Evolutionary conservation across 192 early-diverging fungal species (phyloP).

Genomic region (Rhizophagus prolifer): DNA sequence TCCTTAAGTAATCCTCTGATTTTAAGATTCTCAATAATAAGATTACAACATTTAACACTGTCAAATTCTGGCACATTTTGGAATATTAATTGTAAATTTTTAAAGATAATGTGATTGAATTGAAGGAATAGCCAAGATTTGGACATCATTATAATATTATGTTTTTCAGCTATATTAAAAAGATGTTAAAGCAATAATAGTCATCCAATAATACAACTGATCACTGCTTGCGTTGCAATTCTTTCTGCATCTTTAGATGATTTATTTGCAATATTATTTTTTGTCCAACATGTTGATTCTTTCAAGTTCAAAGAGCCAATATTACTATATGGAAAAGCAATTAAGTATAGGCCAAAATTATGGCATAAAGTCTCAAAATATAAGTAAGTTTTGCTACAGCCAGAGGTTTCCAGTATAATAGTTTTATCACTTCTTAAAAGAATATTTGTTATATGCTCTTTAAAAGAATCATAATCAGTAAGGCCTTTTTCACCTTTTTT

Average conservation of each 20-base stretch:
- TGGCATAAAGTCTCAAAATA: background rate
- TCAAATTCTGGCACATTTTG: background rate
- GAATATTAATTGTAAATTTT: background rate
- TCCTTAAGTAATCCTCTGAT: background rate
- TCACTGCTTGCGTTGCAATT: background rate
- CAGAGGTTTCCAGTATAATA: background rate
- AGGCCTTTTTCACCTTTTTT: background rate
- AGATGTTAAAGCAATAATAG: background rate
- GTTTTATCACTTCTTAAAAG: background rate
- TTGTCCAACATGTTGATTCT: background rate
- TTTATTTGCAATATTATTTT: background rate
- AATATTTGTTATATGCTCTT: background rate
- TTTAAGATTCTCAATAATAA: background rate
- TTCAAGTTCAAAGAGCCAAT: background rate
- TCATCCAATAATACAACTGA: background rate
- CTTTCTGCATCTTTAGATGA: background rate
- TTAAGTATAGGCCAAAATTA: background rate
- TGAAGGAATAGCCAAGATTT: background rate
- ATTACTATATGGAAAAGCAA: background rate
- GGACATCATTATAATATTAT: background rate
- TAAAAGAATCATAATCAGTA: slow-evolving; percentile 2
- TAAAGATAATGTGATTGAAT: background rate
- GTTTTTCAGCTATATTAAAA: background rate
- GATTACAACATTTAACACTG: background rate
- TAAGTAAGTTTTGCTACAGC: background rate